A percentile compares a stretch with the other conserved stretches of the same genome.
Conservation (phyloP, 1,284 basidiomycete genomes). For the Pholiota adiposa region DNA sequence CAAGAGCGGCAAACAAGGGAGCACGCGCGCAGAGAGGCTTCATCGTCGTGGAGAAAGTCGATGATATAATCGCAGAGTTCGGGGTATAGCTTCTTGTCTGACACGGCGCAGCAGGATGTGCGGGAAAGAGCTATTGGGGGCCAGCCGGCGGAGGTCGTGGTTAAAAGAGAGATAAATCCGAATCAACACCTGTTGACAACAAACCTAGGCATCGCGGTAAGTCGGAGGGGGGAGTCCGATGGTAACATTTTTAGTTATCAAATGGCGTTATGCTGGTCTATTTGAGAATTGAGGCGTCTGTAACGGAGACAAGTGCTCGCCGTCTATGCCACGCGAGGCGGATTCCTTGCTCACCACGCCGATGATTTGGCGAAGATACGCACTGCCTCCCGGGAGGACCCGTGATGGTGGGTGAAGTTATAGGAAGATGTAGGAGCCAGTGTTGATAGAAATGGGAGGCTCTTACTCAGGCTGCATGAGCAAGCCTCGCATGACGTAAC, state of each 20-base stretch:
- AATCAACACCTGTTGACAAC: conserved; percentile 11
- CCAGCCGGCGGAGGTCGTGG: not conserved
- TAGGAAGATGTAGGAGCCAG: not conserved
- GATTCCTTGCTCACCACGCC: not conserved
- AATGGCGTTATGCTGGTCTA: conserved; percentile 6
- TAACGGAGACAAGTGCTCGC: conserved; percentile 9
- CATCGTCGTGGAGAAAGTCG: conserved; percentile 29
- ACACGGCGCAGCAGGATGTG: conserved; percentile 13
- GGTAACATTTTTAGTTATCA: conserved; percentile 1
- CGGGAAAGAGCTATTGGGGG: not conserved
- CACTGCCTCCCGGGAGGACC: not conserved
- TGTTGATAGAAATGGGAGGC: not conserved
- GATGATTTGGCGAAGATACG: conserved; percentile 5
- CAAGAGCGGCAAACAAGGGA: conserved; percentile 28
- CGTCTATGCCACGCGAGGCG: not conserved
- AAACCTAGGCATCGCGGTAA: conserved; percentile 5
- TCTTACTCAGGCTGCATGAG: not conserved
- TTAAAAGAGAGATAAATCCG: not conserved
- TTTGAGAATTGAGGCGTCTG: conserved; percentile 2
- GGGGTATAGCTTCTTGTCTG: conserved; percentile 18
- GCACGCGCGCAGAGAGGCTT: conserved; percentile 22
- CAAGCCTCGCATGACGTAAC: conserved; percentile 5
- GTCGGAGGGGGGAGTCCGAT: not conserved
- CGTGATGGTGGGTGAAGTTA: not conserved
- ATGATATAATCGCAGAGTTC: conserved; percentile 31